Conservation (phyloP, 139 green algal genomes). For the Chlorella ohadii region DNA sequence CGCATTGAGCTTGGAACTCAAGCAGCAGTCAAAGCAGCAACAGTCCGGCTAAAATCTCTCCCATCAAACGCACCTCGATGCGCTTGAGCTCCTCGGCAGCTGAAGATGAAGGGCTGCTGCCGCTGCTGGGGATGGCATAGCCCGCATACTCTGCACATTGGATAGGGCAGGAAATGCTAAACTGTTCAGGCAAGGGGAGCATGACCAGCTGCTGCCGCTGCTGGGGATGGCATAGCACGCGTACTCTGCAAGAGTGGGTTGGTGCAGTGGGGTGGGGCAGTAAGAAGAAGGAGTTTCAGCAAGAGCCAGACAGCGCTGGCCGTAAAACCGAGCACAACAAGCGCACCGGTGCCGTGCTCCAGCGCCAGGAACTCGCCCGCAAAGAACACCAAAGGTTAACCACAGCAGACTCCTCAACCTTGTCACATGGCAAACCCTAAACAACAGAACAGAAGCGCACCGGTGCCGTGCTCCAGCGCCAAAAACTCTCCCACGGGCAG, state of each 20-base stretch:
- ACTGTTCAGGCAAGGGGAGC: too few relatives aligned
- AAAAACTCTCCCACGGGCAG: constrained; percentile 89
- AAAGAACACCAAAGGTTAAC: too few relatives aligned
- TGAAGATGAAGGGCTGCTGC: constrained; percentile 9
- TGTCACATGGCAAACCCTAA: too few relatives aligned
- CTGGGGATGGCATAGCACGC: constrained; percentile 50
- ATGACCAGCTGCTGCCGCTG: constrained; percentile 28
- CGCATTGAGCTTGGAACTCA: too few relatives aligned
- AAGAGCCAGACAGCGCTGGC: too few relatives aligned
- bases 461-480: constrained; percentile 78
- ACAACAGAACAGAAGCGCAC: constrained; percentile 68
- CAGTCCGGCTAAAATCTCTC: too few relatives aligned
- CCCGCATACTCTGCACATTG: constrained; percentile 45
- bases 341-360: constrained; percentile 74
- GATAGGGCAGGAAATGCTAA: too few relatives aligned
- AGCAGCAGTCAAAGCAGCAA: too few relatives aligned
- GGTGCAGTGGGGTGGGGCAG: not conserved
- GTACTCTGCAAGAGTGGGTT: constrained; percentile 54
- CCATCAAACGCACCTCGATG: constrained; percentile 34
- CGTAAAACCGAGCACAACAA: too few relatives aligned
- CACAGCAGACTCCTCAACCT: too few relatives aligned
- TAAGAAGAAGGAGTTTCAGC: too few relatives aligned
- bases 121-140: constrained; percentile 49
- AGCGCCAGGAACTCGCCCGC: constrained; percentile 87
- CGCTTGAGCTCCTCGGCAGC: constrained; percentile 26